Percentiles rank a stretch among this genome's conserved stretches.
Conservation (phyloP, 2,329 filamentous ascomycete species). For the Fusarium hostae region DNA sequence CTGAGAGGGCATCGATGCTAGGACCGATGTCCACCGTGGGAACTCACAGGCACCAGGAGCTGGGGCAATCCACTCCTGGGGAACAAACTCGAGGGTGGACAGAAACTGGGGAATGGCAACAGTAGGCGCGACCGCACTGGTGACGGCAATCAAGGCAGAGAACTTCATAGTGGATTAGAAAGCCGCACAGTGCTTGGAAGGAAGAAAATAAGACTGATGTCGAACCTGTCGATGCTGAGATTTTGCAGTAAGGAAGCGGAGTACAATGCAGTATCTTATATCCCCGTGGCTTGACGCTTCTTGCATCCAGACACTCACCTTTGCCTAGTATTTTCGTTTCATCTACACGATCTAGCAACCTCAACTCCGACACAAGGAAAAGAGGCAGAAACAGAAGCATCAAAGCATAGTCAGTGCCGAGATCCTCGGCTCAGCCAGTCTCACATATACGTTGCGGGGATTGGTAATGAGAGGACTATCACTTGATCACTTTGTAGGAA, state of each 20-base stretch:
- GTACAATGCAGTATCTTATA: neutral
- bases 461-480: neutral
- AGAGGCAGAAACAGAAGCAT: neutral
- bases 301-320: fast-evolving
- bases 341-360: neutral
- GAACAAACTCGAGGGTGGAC: neutral
- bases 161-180: neutral
- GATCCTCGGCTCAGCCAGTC: neutral
- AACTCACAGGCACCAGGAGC: neutral
- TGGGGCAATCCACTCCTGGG: conserved; percentile 6
- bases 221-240: neutral
- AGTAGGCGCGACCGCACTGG: fast-evolving
- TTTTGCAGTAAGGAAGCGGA: fast-evolving
- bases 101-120: neutral
- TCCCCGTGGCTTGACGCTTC: no score
- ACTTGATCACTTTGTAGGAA: neutral
- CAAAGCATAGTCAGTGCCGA: neutral
- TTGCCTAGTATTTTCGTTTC: neutral
- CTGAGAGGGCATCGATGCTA: fast-evolving
- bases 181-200: neutral
- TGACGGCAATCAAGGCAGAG: neutral
- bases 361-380: neutral
- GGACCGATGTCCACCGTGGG: fast-evolving
- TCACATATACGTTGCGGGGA: neutral
- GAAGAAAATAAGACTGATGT: neutral